Conservation (phyloP, 768 basidiomycete species). For the Mrakia gelida region DNA sequence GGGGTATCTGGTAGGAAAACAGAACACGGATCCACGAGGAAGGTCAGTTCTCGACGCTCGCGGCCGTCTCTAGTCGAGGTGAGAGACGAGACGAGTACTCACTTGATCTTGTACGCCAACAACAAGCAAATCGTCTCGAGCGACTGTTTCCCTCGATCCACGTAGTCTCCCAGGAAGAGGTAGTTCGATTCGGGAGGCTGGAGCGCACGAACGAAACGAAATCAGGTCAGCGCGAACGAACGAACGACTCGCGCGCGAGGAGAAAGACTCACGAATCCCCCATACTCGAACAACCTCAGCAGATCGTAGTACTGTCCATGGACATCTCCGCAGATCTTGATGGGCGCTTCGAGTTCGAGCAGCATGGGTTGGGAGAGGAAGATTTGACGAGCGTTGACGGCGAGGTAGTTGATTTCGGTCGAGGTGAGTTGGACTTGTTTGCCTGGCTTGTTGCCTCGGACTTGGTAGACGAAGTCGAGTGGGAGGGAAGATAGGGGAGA, state of each 20-base stretch:
- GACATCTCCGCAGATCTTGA: constrained; percentile 99
- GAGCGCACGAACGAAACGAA: not conserved
- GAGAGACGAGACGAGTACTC: constrained; percentile 18
- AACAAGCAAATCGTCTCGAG: constrained; percentile 99
- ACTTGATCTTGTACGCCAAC: constrained; percentile 78
- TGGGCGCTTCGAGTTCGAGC: constrained; percentile 76
- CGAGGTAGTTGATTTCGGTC: constrained; percentile 98
- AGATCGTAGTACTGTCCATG: constrained; percentile 99
- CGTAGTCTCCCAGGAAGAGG: constrained; percentile 98
- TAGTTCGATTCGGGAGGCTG: constrained; percentile 97
- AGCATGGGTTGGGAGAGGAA: constrained; percentile 96
- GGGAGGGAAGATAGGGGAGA: not conserved
- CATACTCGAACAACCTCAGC: constrained; percentile 95
- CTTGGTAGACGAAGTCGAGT: constrained; percentile 51
- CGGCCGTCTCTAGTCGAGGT: too few species aligned
- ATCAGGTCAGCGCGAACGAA: not conserved
- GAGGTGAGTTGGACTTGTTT: constrained; percentile 97
- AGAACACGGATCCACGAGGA: too few species aligned
- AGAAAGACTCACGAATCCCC: constrained; percentile 65
- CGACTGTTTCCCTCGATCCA: constrained; percentile 97
- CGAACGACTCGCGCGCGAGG: not conserved
- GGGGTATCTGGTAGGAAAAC: constrained; percentile 88
- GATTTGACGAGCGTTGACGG: constrained; percentile 97
- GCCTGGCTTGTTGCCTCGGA: constrained; percentile 95
- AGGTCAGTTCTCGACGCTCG: too few species aligned